Conservation (phyloP, 371 early-diverging fungal species). For the Lichtheimia corymbifera region DNA sequence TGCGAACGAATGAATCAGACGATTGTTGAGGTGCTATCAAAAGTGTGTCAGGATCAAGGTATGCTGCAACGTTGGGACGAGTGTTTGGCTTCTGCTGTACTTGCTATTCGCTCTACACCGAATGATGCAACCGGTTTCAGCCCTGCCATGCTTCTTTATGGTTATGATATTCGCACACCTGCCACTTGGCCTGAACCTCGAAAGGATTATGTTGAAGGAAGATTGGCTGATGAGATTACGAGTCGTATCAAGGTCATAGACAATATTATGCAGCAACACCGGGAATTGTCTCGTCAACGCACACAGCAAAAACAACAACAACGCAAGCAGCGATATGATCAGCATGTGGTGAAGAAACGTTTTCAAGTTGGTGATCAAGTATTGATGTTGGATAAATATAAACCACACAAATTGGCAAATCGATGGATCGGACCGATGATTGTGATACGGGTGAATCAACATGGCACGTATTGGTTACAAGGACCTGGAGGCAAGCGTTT, state of each 20-base stretch:
- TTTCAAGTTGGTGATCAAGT: too few relatives aligned
- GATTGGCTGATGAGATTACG: constrained; percentile 10
- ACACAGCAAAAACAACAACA: too few relatives aligned
- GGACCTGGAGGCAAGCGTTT: too few relatives aligned
- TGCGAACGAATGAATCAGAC: constrained; percentile 38
- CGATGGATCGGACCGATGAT: too few relatives aligned
- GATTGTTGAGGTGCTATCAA: constrained; percentile 4
- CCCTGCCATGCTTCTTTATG: constrained; percentile 16
- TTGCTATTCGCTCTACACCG: constrained; percentile 15
- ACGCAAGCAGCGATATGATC: too few relatives aligned
- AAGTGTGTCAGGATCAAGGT: constrained; percentile 10
- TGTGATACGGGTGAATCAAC: too few relatives aligned
- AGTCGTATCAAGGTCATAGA: neutral
- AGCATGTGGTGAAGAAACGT: too few relatives aligned
- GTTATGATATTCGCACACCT: constrained; percentile 18
- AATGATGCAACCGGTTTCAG: constrained; percentile 17
- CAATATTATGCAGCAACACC: neutral
- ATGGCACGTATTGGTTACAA: too few relatives aligned
- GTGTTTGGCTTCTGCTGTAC: constrained; percentile 8
- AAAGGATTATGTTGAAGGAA: constrained; percentile 15
- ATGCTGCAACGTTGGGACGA: constrained; percentile 10
- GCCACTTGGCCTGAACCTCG: constrained; percentile 21
- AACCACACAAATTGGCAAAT: too few relatives aligned
- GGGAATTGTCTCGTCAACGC: too few relatives aligned
- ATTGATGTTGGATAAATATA: too few relatives aligned